Evolutionary conservation across 2,329 filamentous ascomycete species (phyloP).

Genomic region (Fusarium palustre): DNA sequence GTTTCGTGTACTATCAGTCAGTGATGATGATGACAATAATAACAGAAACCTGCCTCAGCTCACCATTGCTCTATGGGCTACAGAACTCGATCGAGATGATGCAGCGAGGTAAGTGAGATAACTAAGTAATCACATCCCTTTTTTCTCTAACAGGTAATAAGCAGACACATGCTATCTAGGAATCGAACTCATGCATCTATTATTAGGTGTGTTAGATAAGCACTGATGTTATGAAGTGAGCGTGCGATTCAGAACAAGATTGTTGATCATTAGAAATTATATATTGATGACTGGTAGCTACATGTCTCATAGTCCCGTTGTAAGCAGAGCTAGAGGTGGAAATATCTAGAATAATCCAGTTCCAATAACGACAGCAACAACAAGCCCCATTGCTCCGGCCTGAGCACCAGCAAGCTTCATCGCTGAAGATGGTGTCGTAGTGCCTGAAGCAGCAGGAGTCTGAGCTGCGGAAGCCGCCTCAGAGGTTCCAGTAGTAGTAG

Average conservation of each 20-base stretch:
- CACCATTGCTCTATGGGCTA: neutral
- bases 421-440: neutral
- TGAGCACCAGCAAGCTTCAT: slow-evolving; percentile 3
- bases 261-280: neutral
- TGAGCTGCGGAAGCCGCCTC: neutral
- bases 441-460: neutral
- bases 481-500: neutral
- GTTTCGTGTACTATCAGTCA: neutral
- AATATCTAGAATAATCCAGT: neutral
- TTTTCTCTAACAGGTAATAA: neutral
- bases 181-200: too few species aligned
- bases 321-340: too few species aligned
- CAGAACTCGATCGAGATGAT: neutral
- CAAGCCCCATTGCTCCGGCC: neutral
- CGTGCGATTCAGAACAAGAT: neutral
- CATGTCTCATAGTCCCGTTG: neutral
- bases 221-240: too few species aligned
- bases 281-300: neutral
- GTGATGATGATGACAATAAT: neutral
- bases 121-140: neutral
- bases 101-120: neutral
- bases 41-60: neutral
- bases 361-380: neutral
- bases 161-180: neutral
- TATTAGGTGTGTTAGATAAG: too few species aligned